Conservation (phyloP, 2,329 filamentous ascomycete species). For the Ascochyta viciae-villosae region DNA sequence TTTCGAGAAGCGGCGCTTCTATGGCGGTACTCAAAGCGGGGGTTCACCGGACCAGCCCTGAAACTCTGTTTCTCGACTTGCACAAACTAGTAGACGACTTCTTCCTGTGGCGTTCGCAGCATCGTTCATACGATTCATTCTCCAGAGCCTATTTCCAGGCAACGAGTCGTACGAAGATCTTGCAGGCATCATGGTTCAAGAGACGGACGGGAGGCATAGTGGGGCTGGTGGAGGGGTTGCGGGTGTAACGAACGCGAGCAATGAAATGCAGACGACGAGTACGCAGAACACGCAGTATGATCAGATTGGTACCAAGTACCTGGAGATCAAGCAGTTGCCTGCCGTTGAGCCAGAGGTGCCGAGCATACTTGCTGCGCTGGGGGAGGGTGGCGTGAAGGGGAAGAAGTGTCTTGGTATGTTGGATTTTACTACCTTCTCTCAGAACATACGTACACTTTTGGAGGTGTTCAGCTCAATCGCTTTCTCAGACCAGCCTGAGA, state of each 20-base stretch:
- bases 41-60: not conserved
- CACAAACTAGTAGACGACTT: not conserved
- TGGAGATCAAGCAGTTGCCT: constrained; percentile 32
- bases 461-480: no score
- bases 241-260: no score
- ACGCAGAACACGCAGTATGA: constrained; percentile 42
- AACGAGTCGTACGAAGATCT: not conserved
- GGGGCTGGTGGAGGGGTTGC: not conserved
- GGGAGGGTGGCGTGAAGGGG: constrained; percentile 30
- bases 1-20: not conserved
- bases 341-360: constrained; percentile 32
- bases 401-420: constrained; percentile 37
- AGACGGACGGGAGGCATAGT: not conserved
- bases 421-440: not conserved
- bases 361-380: constrained; percentile 28
- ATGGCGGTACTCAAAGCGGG: constrained; percentile 2
- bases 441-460: not conserved
- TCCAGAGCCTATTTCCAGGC: not conserved
- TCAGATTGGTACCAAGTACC: constrained; percentile 36
- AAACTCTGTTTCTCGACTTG: not conserved
- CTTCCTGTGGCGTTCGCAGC: not conserved
- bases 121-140: not conserved
- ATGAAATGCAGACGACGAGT: constrained; percentile 3
- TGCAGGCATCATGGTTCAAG: not conserved
- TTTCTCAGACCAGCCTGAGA: no score